Evolutionary conservation across 2,329 filamentous ascomycete species (phyloP), one percentile per base, ranked within the genome.

Genomic region (Ophiocordyceps polyrhachis-furcata): DNA sequence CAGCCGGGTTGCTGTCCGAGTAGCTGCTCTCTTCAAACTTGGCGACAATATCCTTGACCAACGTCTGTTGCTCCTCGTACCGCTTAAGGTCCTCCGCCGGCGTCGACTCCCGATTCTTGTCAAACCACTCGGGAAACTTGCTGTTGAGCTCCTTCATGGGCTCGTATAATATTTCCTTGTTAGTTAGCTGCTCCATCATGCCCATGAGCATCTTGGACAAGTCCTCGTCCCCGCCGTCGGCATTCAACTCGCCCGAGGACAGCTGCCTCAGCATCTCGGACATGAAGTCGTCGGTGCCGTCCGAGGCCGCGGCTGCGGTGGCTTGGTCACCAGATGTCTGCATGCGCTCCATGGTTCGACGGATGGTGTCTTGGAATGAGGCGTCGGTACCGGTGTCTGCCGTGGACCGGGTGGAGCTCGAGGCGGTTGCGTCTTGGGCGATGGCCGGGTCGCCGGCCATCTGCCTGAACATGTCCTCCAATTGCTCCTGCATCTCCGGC

Each of bases 111-210:
- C 70, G 69, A 60, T 95, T 89, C 63, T 83, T 81, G 54, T 74
- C 73, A 59, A 98, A 71, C 89, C 91, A 98, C 2, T 65, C 77
- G 0, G 88, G 89, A 57, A 91, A 98, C 62, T 95, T 96, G 44
- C 85, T 81, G 60, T 93, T 68, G 42, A 98, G 68, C 64, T 98
- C 91, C 67, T 94, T 94, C 87, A 98, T 95, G 2, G 91, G 91
- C 65, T 98, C 89, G 59, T 96, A 96, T 43, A 98, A 65, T 50
- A 98, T 95, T 53, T 96, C 91, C 68, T 94, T 96, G 62, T 93
- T 94, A 4, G 91, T 96, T 50, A 98, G 72, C 62, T 98, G 88
- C 65, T 96, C 86, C 89, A 98, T 96, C 86, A 96, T 94, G 45
- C 83, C 84, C 72, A 93, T 77, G 48, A 98, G 74, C 78, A 96